Percentiles rank a stretch among this genome's conserved stretches.
These are phyloP conservation scores for Fraxinus baroniana DNA, from an alignment of 305 asterid species.

Conservation along the genomic window DNA sequence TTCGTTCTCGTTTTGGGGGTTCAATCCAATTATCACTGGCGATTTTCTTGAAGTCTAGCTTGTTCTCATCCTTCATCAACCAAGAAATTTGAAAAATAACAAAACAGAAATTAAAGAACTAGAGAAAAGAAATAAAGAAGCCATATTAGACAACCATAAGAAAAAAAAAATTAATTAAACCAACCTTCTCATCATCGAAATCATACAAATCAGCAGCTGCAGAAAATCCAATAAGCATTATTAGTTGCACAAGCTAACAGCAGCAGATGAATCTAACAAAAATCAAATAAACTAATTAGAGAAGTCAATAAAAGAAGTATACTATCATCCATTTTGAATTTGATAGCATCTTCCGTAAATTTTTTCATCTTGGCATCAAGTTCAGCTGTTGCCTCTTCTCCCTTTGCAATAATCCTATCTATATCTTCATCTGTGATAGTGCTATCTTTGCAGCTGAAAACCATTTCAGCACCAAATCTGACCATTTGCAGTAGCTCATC, in stretches of 20 bases:
- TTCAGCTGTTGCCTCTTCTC: slow-evolving; percentile 99
- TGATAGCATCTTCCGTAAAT: slow-evolving; percentile 98
- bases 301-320: slow-evolving; percentile 31
- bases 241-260: slow-evolving; percentile 29
- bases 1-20: slow-evolving; percentile 91
- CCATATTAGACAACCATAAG: neutral
- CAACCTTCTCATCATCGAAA: slow-evolving; percentile 92
- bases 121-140: slow-evolving; percentile 4
- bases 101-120: slow-evolving; percentile 10
- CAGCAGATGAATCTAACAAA: slow-evolving; percentile 15
- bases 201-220: slow-evolving; percentile 98
- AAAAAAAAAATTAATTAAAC: neutral
- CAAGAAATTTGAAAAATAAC: slow-evolving; percentile 23
- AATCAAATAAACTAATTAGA: neutral
- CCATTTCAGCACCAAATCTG: slow-evolving; percentile 99
- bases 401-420: slow-evolving; percentile 97
- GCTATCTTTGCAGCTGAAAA: slow-evolving; percentile 98
- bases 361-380: slow-evolving; percentile 99
- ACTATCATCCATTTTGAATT: slow-evolving; percentile 97
- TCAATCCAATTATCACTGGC: slow-evolving; percentile 93
- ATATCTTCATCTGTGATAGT: slow-evolving; percentile 99
- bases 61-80: slow-evolving; percentile 70
- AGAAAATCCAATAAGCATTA: slow-evolving; percentile 29
- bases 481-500: slow-evolving; percentile 99
- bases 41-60: slow-evolving; percentile 91